phyloP scores from a whole-genome alignment of 2,329 filamentous ascomycete species.

The Botryotinia narcissicola region DNA sequence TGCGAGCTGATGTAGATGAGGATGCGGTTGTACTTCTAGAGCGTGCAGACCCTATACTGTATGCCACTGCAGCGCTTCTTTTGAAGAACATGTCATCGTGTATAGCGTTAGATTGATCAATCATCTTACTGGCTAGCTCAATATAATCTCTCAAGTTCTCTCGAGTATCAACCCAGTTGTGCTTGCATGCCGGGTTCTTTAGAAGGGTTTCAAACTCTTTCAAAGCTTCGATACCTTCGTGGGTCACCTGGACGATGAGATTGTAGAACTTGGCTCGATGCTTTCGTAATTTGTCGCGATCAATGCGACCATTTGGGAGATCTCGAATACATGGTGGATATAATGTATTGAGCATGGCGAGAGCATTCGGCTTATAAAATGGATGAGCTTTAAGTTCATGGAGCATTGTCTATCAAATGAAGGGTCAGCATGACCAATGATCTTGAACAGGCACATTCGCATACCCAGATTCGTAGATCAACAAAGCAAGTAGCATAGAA shows the following conservation, averaged over 20 bases:
- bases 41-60: neutral
- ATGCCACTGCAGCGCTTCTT: neutral
- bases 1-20: conserved; percentile 2
- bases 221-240: conserved; percentile 22
- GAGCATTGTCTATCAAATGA: conserved; percentile 30
- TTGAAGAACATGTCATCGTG: conserved; percentile 24
- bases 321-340: conserved; percentile 33
- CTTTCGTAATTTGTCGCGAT: conserved; percentile 24
- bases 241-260: conserved; percentile 27
- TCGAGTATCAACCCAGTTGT: conserved; percentile 28
- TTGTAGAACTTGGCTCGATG: conserved; percentile 32
- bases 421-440: conserved; percentile 13
- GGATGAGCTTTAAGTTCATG: conserved; percentile 26
- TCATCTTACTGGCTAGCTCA: conserved; percentile 31
- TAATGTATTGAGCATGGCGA: conserved; percentile 37
- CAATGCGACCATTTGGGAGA: conserved; percentile 29
- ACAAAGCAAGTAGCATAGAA: conserved; percentile 31
- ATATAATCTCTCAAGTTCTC: conserved; percentile 28
- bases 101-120: conserved; percentile 28
- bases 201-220: conserved; percentile 26
- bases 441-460: neutral
- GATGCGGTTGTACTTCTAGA: neutral
- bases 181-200: conserved; percentile 23
- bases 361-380: conserved; percentile 29
- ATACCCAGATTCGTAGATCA: conserved; percentile 36